Evolutionary conservation across 2,329 filamentous ascomycete species (phyloP), one percentile per base, ranked within the genome.

Genomic region (Monilinia polystroma): DNA sequence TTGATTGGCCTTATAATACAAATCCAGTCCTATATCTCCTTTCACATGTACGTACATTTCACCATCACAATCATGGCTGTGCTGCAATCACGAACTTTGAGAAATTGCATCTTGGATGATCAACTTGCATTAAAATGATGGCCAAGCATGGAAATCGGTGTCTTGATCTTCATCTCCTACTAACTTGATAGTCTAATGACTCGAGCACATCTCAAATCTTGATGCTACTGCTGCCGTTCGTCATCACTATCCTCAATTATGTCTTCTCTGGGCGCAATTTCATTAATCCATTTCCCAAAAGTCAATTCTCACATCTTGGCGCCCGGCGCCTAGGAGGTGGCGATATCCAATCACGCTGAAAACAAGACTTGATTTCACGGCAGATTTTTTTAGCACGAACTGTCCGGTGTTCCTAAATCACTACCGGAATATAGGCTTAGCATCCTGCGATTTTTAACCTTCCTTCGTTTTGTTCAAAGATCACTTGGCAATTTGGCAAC

Each of bases 221-320:
- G 41, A 16, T 38, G 55, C 14, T 18, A 12, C 41, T 5, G 23
- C n/a, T 23, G 56, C 18, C 26, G 16, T 32, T 47, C 56, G 41
- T 58, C 56, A 59, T 47, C 16, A 29, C 45, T 16, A 18, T 45
- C 56, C 29, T 47, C 56, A 58, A 58, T 59, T n/a, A 1, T n/a
- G 26, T 29, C 41, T 45, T 45, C 18, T 59, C 14, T 59, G 57
- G 57, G 29, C 57, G 29, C 57, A 59, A 59, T 49, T 18, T 59
- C 43, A 35, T 49, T 29, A 23, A 18, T 59, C 3, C 11, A 32
- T 20, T 35, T 49, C 26, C 49, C 43, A n/a, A 23, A 59, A 43
- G 56, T 18, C 35, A 18, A 32, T 49, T 49, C 45, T 20, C 26
- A 35, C 32, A 11, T 18, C 57, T 59, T 59, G 43, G 43, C 57